phyloP scores from a whole-genome alignment of 345 rosid species.

The Microcos paniculata region DNA sequence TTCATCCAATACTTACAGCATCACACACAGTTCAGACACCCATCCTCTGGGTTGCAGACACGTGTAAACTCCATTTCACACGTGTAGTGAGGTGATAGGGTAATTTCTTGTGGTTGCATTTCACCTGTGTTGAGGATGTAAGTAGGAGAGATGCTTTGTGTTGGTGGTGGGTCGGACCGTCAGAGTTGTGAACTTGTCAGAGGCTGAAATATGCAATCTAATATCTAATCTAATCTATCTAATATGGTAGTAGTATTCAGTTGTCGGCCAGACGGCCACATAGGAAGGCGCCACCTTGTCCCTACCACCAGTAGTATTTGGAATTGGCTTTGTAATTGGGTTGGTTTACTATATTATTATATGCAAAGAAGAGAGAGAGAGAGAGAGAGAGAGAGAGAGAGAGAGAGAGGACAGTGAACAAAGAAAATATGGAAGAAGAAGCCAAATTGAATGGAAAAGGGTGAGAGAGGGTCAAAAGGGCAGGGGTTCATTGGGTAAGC shows the following conservation, averaged over 20 bases:
- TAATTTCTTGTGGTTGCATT: too few species aligned
- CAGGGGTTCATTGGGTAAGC: slow-evolving; percentile 26
- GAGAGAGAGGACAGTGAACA: not conserved
- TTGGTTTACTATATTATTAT: too few species aligned
- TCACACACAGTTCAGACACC: not conserved
- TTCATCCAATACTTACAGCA: not conserved
- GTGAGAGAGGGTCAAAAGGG: slow-evolving; percentile 27
- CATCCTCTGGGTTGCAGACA: not conserved
- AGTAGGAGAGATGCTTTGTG: not conserved
- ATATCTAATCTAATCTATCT: too few species aligned
- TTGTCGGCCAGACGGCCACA: slow-evolving; percentile 46
- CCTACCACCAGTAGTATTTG: too few species aligned
- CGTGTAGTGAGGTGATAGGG: too few species aligned
- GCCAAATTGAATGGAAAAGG: not conserved
- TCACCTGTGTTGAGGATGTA: too few species aligned
- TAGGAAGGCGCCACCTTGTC: slow-evolving; percentile 10
- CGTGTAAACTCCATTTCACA: not conserved
- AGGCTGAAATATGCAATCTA: slow-evolving; percentile 4
- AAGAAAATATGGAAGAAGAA: too few species aligned
- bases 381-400: too few species aligned
- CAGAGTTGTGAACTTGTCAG: slow-evolving; percentile 7
- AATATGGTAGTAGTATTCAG: too few species aligned
- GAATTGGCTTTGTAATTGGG: too few species aligned
- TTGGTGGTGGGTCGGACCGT: not conserved
- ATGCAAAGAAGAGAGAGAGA: too few species aligned